Evolutionary conservation across 2,329 filamentous ascomycete genomes (phyloP), one percentile per base, ranked within the genome.

Genomic region (Talaromyces sp.): DNA sequence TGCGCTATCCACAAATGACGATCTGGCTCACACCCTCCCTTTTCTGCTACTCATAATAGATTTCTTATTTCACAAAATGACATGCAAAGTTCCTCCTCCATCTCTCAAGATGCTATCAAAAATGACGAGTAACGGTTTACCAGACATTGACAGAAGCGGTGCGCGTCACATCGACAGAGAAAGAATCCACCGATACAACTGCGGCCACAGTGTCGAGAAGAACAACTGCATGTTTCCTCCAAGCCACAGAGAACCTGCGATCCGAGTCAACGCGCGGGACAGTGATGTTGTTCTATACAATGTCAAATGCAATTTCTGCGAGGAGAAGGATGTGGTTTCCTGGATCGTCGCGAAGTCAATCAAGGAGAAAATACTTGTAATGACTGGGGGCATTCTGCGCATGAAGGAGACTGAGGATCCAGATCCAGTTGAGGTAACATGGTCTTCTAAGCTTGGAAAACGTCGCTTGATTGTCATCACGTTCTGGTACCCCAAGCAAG

Each of bases 141-240:
- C 49, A 17, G 25, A 52, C 19, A 5, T 22, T 6, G 25, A 11
- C 17, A 53, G 17, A n/a, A 49, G 17, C 32, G 47, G 9, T 2
- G 22, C 47, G 22, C 55, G 49, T 36, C 33, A 39, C 19, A 58
- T 62, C 17, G 28, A 15, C 22, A 33, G 27, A 17, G 27, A 58
- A 28, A 22, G 60, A 42, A 25, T 25, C 1, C 57, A 62, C 52
- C n/a, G 55, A 17, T 62, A 55, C 44, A 30, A 7, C 5, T 62
- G 61, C 42, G 32, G 44, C 7, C 61, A 62, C 42, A 51, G 32
- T 3, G 57, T 62, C 17, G 60, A 62, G 27, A 53, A 56, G 11
- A 8, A 62, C 27, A 22, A 53, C 11, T 62, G 57, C 53, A 30
- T 59, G n/a, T 57, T 51, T 30, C 61, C 61, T 39, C 60, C 60